Evolutionary conservation across 345 rosid genomes (phyloP).

Genomic region (Brassica incana): DNA sequence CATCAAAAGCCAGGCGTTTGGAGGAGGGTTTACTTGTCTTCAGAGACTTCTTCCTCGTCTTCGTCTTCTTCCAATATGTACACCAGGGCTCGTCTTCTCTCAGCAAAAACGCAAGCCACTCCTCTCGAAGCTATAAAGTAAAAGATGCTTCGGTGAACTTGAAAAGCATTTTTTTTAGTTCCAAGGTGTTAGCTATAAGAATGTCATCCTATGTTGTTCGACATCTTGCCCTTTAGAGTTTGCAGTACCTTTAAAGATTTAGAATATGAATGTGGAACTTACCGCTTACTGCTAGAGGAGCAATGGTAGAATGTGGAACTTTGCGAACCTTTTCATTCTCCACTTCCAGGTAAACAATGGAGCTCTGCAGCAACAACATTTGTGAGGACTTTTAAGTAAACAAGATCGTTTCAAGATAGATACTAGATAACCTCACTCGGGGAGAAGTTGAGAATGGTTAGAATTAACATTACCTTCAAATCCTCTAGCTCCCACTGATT

Average conservation of each 20-base stretch:
- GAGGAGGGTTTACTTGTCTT: slow-evolving; percentile 31
- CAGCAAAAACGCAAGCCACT: slow-evolving; percentile 69
- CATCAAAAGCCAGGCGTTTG: not conserved
- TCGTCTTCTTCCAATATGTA: slow-evolving; percentile 77
- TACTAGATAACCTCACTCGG: not conserved
- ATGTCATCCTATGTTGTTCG: not conserved
- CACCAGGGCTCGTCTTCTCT: slow-evolving; percentile 68
- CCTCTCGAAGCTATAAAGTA: slow-evolving; percentile 65
- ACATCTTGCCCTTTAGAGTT: not conserved
- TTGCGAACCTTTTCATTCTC: slow-evolving; percentile 70
- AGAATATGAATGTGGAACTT: slow-evolving; percentile 28
- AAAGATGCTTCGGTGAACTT: not conserved
- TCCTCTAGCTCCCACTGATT: slow-evolving; percentile 56
- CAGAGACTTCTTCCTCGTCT: slow-evolving; percentile 57
- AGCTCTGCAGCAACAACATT: slow-evolving; percentile 45
- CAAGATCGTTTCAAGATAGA: not conserved
- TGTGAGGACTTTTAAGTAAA: not conserved
- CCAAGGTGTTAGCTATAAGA: not conserved
- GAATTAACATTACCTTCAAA: slow-evolving; percentile 54
- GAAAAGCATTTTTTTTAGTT: slow-evolving; percentile 2
- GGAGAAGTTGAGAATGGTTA: slow-evolving; percentile 3
- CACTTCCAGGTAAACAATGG: slow-evolving; percentile 50
- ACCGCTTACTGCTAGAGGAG: slow-evolving; percentile 89
- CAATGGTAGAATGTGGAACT: slow-evolving; percentile 58
- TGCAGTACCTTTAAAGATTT: too few species aligned